Evolutionary conservation across 805 yeast species (phyloP).

Genomic region (Zygosaccharomyces gambellarensis): DNA sequence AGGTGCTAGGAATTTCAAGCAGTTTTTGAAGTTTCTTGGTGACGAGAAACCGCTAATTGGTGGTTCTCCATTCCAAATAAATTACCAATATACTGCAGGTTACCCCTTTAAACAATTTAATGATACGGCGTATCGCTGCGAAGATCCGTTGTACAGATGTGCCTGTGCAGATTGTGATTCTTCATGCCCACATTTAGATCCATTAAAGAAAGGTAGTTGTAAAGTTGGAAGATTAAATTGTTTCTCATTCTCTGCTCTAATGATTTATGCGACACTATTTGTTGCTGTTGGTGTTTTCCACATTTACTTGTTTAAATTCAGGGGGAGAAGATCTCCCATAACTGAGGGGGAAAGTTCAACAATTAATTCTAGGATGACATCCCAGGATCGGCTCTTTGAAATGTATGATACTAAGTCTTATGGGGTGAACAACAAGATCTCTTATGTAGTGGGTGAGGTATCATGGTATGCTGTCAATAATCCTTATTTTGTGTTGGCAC

Average conservation of each 20-base stretch:
- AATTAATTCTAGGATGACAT: constrained; percentile 12
- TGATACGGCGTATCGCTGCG: constrained; percentile 42
- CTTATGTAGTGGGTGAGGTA: constrained; percentile 41
- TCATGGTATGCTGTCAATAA: constrained; percentile 58
- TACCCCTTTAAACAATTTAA: constrained; percentile 23
- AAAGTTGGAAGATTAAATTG: constrained; percentile 63
- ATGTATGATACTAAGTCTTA: constrained; percentile 19
- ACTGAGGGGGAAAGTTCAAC: constrained; percentile 11
- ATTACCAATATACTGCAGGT: constrained; percentile 49
- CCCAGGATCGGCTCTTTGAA: constrained; percentile 17
- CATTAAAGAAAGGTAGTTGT: constrained; percentile 43
- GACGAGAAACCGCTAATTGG: constrained; percentile 92
- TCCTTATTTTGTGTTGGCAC: constrained; percentile 51
- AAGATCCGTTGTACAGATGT: constrained; percentile 62
- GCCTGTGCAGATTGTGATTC: constrained; percentile 87
- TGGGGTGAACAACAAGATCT: constrained; percentile 15
- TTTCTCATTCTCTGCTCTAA: constrained; percentile 57
- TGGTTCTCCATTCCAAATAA: constrained; percentile 93
- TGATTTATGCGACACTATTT: constrained; percentile 42
- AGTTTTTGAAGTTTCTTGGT: constrained; percentile 82
- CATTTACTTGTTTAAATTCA: constrained; percentile 19
- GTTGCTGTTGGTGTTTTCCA: constrained; percentile 26
- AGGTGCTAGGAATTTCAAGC: constrained; percentile 73
- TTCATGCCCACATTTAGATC: constrained; percentile 68
- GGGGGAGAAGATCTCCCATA: constrained; percentile 24